Evolutionary conservation across 177 flowering plant species (phyloP).

Genomic region (Vitis hybrid): DNA sequence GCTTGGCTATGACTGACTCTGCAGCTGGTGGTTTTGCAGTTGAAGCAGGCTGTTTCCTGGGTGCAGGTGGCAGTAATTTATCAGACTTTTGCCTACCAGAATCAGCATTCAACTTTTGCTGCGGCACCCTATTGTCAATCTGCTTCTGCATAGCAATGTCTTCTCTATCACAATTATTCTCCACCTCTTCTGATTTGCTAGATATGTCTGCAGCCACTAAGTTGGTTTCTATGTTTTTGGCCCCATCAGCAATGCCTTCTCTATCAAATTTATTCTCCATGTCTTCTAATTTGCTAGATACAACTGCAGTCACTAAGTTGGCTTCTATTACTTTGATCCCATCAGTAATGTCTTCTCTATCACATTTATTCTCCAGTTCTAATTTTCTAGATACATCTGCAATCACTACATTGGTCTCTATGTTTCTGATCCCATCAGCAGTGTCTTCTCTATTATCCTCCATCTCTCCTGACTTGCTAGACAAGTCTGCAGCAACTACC

Average conservation of each 20-base stretch:
- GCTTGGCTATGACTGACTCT: conserved; percentile 36
- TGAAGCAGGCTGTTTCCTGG: conserved; percentile 33
- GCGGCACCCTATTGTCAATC: conserved; percentile 25
- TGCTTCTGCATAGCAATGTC: conserved; percentile 24
- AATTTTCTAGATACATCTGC: conserved; percentile 18
- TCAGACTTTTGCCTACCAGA: conserved; percentile 39
- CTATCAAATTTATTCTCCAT: conserved; percentile 22
- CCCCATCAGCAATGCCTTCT: conserved; percentile 16
- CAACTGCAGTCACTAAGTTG: conserved; percentile 20
- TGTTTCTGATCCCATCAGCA: conserved; percentile 3
- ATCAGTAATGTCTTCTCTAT: conserved; percentile 18
- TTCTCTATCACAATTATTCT: conserved; percentile 25
- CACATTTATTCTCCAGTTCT: conserved; percentile 27
- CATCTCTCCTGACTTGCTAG: conserved; percentile 25
- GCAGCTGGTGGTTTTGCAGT: conserved; percentile 30
- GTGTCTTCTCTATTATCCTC: conserved; percentile 27
- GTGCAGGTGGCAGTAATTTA: conserved; percentile 33
- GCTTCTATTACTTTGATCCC: conserved; percentile 7
- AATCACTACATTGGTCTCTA: conserved; percentile 19
- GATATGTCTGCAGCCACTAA: conserved; percentile 16
- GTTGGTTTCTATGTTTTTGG: conserved; percentile 14
- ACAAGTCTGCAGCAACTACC: conserved; percentile 18
- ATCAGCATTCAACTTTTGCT: conserved; percentile 33
- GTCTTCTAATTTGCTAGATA: conserved; percentile 23
- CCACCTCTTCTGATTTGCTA: conserved; percentile 28